A percentile compares a stretch with the other conserved stretches of the same genome.
phyloP scores from a whole-genome alignment of 345 rosid genomes.

The Cardamine chenopodiifolia region DNA sequence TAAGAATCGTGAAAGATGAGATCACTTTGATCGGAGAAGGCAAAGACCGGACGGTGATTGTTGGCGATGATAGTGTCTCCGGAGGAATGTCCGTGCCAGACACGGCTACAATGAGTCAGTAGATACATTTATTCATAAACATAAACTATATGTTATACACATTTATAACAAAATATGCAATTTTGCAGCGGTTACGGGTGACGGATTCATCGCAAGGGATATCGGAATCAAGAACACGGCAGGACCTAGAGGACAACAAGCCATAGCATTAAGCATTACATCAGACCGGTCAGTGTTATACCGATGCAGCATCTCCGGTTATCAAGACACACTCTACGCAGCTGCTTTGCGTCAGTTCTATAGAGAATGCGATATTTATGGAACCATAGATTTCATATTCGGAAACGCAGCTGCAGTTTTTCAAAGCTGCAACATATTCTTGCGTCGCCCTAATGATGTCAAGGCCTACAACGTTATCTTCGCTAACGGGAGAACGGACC shows the following conservation, averaged over 20 bases:
- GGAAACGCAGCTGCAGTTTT: constrained; percentile 87
- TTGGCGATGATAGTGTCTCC: constrained; percentile 52
- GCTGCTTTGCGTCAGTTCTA: constrained; percentile 75
- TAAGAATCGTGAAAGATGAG: constrained; percentile 54
- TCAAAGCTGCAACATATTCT: constrained; percentile 58
- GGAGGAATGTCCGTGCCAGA: constrained; percentile 64
- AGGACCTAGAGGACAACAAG: constrained; percentile 69
- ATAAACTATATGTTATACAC: neutral
- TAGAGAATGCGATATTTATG: constrained; percentile 73
- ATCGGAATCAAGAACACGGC: constrained; percentile 85
- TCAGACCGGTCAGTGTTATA: constrained; percentile 72
- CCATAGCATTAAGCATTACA: constrained; percentile 61
- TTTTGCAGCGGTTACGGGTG: constrained; percentile 66
- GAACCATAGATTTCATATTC: constrained; percentile 79
- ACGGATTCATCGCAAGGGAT: constrained; percentile 71
- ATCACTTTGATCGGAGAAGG: constrained; percentile 88
- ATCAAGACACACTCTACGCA: constrained; percentile 83
- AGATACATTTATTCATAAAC: constrained; percentile 4
- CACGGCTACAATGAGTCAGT: constrained; percentile 77
- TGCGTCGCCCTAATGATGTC: constrained; percentile 48
- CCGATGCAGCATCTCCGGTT: constrained; percentile 73
- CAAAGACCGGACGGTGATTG: constrained; percentile 62
- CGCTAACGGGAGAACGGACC: constrained; percentile 66
- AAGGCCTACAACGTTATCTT: constrained; percentile 50
- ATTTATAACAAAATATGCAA: constrained; percentile 16